phyloP scores from a whole-genome alignment of 2,329 filamentous ascomycete genomes.

The Calonectria fujianensis region DNA sequence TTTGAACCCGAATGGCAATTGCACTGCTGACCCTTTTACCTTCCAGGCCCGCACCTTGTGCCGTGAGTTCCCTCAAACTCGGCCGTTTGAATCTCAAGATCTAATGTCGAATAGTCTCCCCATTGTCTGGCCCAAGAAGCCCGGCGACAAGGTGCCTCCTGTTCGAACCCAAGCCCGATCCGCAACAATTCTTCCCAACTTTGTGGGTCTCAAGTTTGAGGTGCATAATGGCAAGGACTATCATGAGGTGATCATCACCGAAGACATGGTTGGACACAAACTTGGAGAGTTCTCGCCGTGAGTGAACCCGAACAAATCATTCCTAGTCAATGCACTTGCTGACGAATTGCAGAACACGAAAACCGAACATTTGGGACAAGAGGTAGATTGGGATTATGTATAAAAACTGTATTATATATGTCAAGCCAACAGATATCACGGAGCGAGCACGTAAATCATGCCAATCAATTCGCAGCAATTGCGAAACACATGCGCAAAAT shows the following conservation, averaged over 20 bases:
- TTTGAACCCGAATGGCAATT: background rate
- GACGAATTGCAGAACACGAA: slow-evolving; percentile 69
- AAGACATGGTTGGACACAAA: slow-evolving; percentile 98
- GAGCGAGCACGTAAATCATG: slow-evolving; percentile 10
- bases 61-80: slow-evolving; percentile 64
- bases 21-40: slow-evolving; percentile 45
- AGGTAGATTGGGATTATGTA: slow-evolving; percentile 58
- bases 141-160: slow-evolving; percentile 79
- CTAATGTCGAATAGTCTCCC: slow-evolving; percentile 69
- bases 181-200: slow-evolving; percentile 93
- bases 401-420: slow-evolving; percentile 56
- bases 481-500: slow-evolving; percentile 35
- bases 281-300: slow-evolving; percentile 94
- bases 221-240: slow-evolving; percentile 95
- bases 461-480: background rate
- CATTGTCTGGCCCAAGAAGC: slow-evolving; percentile 75
- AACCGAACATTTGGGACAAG: slow-evolving; percentile 73
- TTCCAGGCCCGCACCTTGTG: slow-evolving; percentile 70
- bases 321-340: background rate
- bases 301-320: slow-evolving; percentile 61
- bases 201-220: slow-evolving; percentile 92
- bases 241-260: slow-evolving; percentile 87
- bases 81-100: slow-evolving; percentile 48
- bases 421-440: background rate
- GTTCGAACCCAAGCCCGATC: slow-evolving; percentile 91